Base-by-base conservation (phyloP, 345 rosid genomes). In the Rhizophora mangle region DNA sequence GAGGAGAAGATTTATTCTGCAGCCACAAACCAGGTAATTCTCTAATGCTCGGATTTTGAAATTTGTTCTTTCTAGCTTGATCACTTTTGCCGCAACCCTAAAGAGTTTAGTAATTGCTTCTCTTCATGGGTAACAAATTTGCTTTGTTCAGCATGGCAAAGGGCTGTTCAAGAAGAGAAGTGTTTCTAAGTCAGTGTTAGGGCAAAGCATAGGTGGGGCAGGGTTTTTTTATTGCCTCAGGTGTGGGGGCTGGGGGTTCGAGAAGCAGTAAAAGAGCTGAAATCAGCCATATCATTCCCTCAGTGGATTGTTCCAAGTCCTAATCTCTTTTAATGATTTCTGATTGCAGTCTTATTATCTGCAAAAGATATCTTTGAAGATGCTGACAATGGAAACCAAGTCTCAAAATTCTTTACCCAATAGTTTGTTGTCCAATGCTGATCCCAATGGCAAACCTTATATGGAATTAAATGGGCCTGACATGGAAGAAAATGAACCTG, bases 341-440 rank as follows among this genome's bases (percentile, higher is more conserved):
- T 57, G 34, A n/a, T 79, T 83, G 55, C 82, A 93, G 98, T 54
- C 87, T 11, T 97, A 93, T 73, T 93, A 91, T 83, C 76, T 93
- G 56, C 82, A 86, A 79, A 91, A 80, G 73, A 89, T 93, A 79
- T 89, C 97, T n/a, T 37, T 87, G 89, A 91, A 91, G 87, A 86
- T 93, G 98, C 85, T 88, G 62, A 74, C 92, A 51, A 81, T 93
- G 91, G 96, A 91, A 82, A 81, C 72, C 71, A 91, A 83, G 81
- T 86, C 93, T 51, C 93, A 85, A 78, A 83, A 20, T 68, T 1
- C 72, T 39, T 70, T 81, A 53, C 78, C 88, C 52, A 85, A 24
- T 24, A 24, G 24, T 24, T 24, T 24, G 24, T 1, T 24, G 24
- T 24, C 24, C 24, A 24, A 24, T 52, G 71, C 68, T 60, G 73